Percentiles rank a stretch among this genome's conserved stretches.
These are phyloP conservation scores for Blakeslea trispora DNA, from an alignment of 371 early-diverging fungal genomes.

Conservation along the genomic window DNA sequence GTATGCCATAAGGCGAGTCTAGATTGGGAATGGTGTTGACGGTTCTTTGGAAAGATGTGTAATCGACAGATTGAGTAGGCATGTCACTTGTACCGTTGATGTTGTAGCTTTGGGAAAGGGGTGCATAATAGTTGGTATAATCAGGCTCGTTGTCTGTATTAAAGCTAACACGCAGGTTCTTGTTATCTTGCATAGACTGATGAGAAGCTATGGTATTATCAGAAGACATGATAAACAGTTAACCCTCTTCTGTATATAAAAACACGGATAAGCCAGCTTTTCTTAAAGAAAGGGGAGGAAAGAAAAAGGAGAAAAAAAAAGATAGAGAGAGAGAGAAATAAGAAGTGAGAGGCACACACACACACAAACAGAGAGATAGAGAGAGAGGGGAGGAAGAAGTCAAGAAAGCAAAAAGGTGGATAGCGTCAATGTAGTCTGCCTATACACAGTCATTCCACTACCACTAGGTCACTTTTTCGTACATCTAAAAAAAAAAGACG, in stretches of 20 bases:
- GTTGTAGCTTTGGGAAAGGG: background rate
- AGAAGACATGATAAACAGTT: background rate
- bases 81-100: background rate
- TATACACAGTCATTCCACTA: too few relatives aligned
- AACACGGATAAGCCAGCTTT: too few relatives aligned
- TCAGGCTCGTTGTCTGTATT: background rate
- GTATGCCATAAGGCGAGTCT: background rate
- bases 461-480: too few relatives aligned
- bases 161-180: background rate
- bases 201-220: background rate
- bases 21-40: background rate
- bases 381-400: too few relatives aligned
- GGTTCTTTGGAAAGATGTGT: background rate
- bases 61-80: background rate
- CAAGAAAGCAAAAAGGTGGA: too few relatives aligned
- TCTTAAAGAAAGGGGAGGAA: too few relatives aligned
- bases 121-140: background rate
- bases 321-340: too few relatives aligned
- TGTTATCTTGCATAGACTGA: background rate
- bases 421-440: too few relatives aligned
- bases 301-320: too few relatives aligned
- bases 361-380: too few relatives aligned
- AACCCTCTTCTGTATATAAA: background rate
- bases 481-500: too few relatives aligned
- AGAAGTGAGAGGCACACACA: too few relatives aligned